Evolutionary conservation across 129 eudicot genomes (phyloP).

Genomic region (Saussurea involucrata): DNA sequence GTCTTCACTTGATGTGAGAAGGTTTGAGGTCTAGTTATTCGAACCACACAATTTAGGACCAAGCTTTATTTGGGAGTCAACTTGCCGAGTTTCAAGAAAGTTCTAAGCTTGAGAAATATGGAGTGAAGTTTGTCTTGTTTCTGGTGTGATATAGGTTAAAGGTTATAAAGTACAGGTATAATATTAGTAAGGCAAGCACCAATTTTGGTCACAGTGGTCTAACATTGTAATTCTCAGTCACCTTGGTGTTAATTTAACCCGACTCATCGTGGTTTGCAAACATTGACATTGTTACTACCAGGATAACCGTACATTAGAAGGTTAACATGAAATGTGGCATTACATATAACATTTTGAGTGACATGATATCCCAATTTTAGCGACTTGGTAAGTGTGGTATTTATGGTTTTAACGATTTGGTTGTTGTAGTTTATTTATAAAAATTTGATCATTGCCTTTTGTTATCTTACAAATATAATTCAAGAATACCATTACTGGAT

Average conservation of each 20-base stretch:
- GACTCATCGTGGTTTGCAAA: constrained; percentile 1
- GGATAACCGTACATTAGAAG: neutral
- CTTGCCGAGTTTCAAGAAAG: neutral
- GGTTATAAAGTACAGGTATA: neutral
- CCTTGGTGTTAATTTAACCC: neutral
- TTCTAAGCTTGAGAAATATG: neutral
- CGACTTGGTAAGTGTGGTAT: neutral
- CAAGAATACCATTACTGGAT: neutral
- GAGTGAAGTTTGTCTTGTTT: neutral
- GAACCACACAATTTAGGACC: neutral
- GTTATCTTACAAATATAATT: neutral
- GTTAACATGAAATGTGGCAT: neutral
- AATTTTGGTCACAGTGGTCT: neutral
- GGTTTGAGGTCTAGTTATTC: constrained; percentile 9
- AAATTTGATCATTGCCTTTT: neutral
- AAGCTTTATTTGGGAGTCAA: constrained; percentile 4
- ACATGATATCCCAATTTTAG: neutral
- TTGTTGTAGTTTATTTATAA: neutral
- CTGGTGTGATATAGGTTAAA: neutral
- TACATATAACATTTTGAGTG: neutral
- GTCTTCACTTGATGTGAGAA: constrained; percentile 4
- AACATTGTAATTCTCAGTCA: constrained; percentile 1
- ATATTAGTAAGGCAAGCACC: neutral
- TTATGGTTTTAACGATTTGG: neutral
- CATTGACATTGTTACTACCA: neutral